Conservation (phyloP, 768 basidiomycete genomes). For the Mycena pura region DNA sequence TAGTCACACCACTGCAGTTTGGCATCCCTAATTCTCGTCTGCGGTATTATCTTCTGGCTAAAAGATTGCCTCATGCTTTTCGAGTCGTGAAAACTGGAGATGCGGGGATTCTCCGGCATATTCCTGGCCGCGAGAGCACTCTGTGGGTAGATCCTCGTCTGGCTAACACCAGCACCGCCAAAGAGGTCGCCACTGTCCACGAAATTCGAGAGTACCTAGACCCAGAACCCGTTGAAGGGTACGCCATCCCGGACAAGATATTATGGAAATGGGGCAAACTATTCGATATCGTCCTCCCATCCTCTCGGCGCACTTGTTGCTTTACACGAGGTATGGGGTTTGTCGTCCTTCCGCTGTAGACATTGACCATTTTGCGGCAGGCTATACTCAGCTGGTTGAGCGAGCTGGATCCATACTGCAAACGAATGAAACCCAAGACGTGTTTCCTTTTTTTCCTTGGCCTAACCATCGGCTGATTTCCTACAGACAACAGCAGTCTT, state of each 20-base stretch:
- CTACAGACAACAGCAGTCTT: conserved; percentile 61
- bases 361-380: conserved; percentile 42
- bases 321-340: conserved; percentile 73
- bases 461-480: conserved; percentile 32
- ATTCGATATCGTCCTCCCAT: conserved; percentile 80
- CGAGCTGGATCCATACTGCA: conserved; percentile 81
- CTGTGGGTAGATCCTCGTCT: conserved; percentile 14
- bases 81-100: conserved; percentile 24
- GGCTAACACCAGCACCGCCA: background rate
- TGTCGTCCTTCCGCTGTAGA: background rate
- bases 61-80: conserved; percentile 50
- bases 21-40: conserved; percentile 84
- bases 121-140: conserved; percentile 51
- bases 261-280: conserved; percentile 78
- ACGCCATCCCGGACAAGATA: conserved; percentile 63
- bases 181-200: background rate
- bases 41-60: conserved; percentile 82
- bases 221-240: conserved; percentile 11
- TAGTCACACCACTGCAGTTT: conserved; percentile 79
- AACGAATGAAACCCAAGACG: conserved; percentile 70
- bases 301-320: conserved; percentile 70
- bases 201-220: conserved; percentile 22
- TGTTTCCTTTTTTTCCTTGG: conserved; percentile 35
- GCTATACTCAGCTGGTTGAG: conserved; percentile 80
- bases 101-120: conserved; percentile 52